phyloP scores from a whole-genome alignment of 2,329 filamentous ascomycete species.

The Grosmannia clavigera region DNA sequence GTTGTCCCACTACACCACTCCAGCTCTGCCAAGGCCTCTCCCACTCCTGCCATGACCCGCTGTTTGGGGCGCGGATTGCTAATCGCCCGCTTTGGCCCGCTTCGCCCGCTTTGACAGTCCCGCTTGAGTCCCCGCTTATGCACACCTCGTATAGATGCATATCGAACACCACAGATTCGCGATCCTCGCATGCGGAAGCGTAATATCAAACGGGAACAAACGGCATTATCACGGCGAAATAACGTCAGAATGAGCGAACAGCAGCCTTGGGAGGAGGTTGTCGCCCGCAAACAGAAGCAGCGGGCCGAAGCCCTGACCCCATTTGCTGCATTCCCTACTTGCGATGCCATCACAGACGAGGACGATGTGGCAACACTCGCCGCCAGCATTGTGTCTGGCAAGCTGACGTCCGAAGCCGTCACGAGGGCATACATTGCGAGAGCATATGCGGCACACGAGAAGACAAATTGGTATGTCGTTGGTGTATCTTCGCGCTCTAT shows the following conservation, averaged over 20 bases:
- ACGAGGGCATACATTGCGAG: conserved; percentile 7
- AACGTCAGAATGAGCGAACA: background rate
- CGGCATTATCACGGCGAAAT: background rate
- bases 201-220: no score
- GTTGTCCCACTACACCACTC: background rate
- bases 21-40: background rate
- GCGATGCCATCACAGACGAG: background rate
- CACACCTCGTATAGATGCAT: background rate
- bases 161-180: no score
- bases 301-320: background rate
- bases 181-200: background rate
- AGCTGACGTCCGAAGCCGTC: background rate
- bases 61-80: background rate
- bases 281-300: background rate
- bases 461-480: conserved; percentile 1
- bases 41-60: background rate
- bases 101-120: background rate
- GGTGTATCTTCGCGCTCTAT: background rate
- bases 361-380: background rate
- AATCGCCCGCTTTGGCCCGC: background rate
- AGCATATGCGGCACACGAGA: conserved; percentile 18
- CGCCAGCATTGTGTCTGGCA: background rate
- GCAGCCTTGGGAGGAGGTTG: conserved; percentile 3
- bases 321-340: background rate
- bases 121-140: background rate